Evolutionary conservation across 345 rosid genomes (phyloP).

Genomic region (Aegle marmelos): DNA sequence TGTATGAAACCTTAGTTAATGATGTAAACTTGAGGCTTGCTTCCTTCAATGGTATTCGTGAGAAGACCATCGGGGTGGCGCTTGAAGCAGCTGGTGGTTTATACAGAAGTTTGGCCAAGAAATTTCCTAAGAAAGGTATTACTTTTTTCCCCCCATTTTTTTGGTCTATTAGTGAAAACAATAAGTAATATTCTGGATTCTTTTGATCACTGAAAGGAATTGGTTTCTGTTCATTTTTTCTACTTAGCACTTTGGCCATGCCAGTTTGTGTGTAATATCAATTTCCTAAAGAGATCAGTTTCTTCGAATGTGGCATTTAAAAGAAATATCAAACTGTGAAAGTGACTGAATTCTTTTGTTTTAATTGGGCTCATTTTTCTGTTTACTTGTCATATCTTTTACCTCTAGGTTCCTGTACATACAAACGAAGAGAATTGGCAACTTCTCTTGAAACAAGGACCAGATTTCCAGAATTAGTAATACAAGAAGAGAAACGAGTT

Average conservation of each 20-base stretch:
- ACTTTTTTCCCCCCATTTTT: background rate
- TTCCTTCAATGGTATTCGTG: conserved; percentile 74
- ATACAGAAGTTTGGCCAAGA: conserved; percentile 77
- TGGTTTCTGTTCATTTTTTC: background rate
- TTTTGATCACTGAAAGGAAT: background rate
- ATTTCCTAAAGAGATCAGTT: background rate
- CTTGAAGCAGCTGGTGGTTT: conserved; percentile 98
- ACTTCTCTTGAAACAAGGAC: conserved; percentile 90
- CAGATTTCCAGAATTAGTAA: conserved; percentile 90
- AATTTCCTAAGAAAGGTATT: conserved; percentile 88
- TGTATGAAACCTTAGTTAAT: conserved; percentile 74
- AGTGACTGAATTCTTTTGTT: background rate
- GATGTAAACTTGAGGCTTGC: conserved; percentile 76
- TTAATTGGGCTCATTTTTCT: background rate
- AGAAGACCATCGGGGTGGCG: conserved; percentile 80
- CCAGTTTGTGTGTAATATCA: background rate
- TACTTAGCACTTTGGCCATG: background rate
- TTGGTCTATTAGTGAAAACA: background rate
- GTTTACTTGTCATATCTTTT: background rate
- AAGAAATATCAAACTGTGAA: background rate
- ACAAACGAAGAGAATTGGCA: conserved; percentile 91
- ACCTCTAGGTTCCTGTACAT: conserved; percentile 57
- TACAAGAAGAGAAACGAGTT: conserved; percentile 93
- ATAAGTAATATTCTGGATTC: background rate
- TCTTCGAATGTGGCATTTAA: background rate